Percentiles rank a stretch among this genome's conserved stretches.
Conservation (phyloP, 257 asterid species). For the Fraxinus excelsior region DNA sequence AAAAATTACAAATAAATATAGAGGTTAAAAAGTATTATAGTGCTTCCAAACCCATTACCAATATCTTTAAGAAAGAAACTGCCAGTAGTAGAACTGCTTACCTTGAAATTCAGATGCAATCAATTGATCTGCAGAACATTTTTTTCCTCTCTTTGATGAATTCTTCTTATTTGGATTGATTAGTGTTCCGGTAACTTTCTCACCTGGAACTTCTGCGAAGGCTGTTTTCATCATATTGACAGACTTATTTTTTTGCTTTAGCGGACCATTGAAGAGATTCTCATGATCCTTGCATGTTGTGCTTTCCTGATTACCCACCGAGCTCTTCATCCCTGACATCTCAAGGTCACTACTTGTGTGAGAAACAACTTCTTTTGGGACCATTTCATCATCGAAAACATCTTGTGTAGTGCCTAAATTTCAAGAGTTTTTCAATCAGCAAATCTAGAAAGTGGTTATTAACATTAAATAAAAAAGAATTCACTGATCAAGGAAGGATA, state of each 20-base stretch:
- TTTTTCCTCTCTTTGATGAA: slow-evolving; percentile 45
- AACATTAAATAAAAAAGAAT: background rate
- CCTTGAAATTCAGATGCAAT: slow-evolving; percentile 42
- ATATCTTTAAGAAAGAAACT: background rate
- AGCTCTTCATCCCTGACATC: slow-evolving; percentile 26
- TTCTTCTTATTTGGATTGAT: slow-evolving; percentile 33
- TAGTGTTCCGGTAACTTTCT: slow-evolving; percentile 35
- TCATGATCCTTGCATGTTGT: slow-evolving; percentile 23
- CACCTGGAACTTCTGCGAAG: slow-evolving; percentile 25
- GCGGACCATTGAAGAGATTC: slow-evolving; percentile 20
- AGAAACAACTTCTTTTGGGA: slow-evolving; percentile 29
- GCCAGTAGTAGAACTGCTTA: slow-evolving; percentile 16
- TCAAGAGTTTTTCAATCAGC: background rate
- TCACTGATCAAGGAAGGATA: background rate
- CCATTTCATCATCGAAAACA: slow-evolving; percentile 27
- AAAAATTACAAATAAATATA: background rate
- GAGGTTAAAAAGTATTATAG: background rate
- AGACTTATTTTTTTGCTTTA: slow-evolving; percentile 30
- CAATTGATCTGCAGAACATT: slow-evolving; percentile 28
- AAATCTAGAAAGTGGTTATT: background rate
- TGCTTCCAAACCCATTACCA: background rate
- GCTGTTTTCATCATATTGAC: slow-evolving; percentile 21
- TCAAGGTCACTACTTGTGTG: slow-evolving; percentile 31
- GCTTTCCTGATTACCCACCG: slow-evolving; percentile 22
- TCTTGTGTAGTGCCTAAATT: slow-evolving; percentile 24